Base-by-base conservation (phyloP, 2,329 filamentous ascomycete genomes). In the Ophiocordyceps unilateralis region DNA sequence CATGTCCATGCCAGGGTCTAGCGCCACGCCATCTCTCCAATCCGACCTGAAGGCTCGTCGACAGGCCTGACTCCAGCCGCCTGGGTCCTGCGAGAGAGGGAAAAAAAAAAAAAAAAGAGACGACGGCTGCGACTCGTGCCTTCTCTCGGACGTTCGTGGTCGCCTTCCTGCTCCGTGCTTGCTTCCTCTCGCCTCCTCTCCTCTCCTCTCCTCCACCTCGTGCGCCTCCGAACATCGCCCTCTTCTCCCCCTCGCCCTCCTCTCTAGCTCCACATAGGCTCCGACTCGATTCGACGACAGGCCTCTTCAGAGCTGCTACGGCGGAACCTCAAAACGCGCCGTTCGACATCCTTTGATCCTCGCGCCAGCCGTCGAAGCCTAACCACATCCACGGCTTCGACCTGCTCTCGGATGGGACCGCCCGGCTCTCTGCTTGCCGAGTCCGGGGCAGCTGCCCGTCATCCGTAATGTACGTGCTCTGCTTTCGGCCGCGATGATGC, bases 381-480 rank as follows among this genome's bases (percentile, higher is more conserved):
- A 36, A 19, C 28, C 28, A 5, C 7, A 15, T 15, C 12, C 28
- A 14, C 32, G 17, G 32, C 17, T n/a, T 17, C 11, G n/a, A 11
- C 28, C 3, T 19, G 32, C 22, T 22, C 20, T 10, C 48, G 51
- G 45, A 53, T 52, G 51, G 47, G 48, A 48, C 41, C 26, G 17
- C 32, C 12, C 36, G 43, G 42, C 32, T 24, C 34, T 24, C 34
- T 41, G 36, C 42, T 46, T 44, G 43, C 47, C 40, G 44, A 46
- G 40, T 26, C 41, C 46, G 43, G 47, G 49, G 45, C 49, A 45
- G 41, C 45, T 43, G 50, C 45, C 48, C 47, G 48, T 46, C 46
- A 47, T 47, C 45, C 40, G 47, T 34, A 44, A 53, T 53, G 51
- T 53, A 53, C 40, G 51, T 22, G 39, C 34, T 32, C 20, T 42